Conservation (phyloP, 352 stramenopile species). For the Globisporangium acanthophoron region DNA sequence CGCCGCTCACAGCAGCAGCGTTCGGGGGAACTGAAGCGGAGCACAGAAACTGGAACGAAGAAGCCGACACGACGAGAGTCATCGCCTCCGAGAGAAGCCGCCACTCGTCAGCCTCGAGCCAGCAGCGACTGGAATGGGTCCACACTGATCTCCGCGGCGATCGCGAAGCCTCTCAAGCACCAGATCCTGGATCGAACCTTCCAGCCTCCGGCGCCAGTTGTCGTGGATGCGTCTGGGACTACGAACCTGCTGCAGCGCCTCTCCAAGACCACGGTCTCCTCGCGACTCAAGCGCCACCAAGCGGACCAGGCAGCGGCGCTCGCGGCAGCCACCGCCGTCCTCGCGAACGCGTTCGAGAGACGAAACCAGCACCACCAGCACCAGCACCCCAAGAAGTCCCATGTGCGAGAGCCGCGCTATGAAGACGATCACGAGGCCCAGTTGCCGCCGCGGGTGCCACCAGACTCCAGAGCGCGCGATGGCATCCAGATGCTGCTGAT, state of each 20-base stretch:
- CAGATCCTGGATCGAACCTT: slow-evolving; percentile 56
- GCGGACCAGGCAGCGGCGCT: slow-evolving; percentile 5
- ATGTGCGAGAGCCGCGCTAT: too few relatives aligned
- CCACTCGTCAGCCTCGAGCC: neutral
- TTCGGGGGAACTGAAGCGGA: neutral
- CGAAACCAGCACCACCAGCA: neutral
- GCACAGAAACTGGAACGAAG: neutral
- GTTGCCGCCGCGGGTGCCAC: neutral
- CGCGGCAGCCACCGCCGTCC: slow-evolving; percentile 12
- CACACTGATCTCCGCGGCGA: slow-evolving; percentile 27
- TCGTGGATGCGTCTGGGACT: slow-evolving; percentile 27
- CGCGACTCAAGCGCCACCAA: slow-evolving; percentile 28
- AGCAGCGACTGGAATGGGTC: slow-evolving; percentile 48
- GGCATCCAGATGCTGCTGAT: slow-evolving; percentile 56
- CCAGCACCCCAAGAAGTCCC: neutral
- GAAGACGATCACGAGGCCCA: neutral
- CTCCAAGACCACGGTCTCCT: slow-evolving; percentile 54
- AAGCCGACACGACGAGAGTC: slow-evolving; percentile 3
- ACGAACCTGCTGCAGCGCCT: slow-evolving; percentile 35
- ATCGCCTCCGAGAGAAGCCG: slow-evolving; percentile 1
- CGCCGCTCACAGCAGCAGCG: neutral
- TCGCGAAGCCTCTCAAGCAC: slow-evolving; percentile 37
- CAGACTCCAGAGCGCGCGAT: slow-evolving; percentile 34
- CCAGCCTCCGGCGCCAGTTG: slow-evolving; percentile 31
- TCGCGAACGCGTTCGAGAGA: slow-evolving; percentile 4